Evolutionary conservation across 1,284 basidiomycete species (phyloP).

Genomic region (Ganoderma boninense): DNA sequence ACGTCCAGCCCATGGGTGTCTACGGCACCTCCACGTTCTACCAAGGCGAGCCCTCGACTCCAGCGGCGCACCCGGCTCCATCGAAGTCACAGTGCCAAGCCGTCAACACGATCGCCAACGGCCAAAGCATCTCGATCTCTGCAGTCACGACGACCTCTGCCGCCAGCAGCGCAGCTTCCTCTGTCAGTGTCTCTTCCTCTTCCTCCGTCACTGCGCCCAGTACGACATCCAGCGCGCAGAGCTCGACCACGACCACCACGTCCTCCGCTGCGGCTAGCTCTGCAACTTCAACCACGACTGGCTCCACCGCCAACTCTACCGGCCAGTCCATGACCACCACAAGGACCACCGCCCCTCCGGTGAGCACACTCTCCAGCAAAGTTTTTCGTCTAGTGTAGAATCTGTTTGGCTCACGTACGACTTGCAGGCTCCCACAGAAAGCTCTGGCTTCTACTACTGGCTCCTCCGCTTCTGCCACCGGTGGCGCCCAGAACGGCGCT

Average conservation of each 20-base stretch:
- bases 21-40: slow-evolving; percentile 72
- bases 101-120: slow-evolving; percentile 53
- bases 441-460: not conserved
- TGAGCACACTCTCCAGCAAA: not conserved
- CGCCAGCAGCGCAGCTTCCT: not conserved
- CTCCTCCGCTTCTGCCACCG: slow-evolving; percentile 16
- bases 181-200: not conserved
- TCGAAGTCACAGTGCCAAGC: slow-evolving; percentile 61
- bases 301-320: not conserved
- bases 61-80: slow-evolving; percentile 65
- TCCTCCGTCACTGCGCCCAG: not conserved
- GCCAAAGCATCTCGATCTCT: slow-evolving; percentile 32
- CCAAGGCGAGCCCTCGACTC: slow-evolving; percentile 69
- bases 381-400: not conserved
- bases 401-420: not conserved
- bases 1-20: slow-evolving; percentile 69
- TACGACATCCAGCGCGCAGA: not conserved
- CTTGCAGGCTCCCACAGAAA: not conserved
- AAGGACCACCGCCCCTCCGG: slow-evolving; percentile 3
- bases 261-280: too few species aligned
- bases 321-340: not conserved
- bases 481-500: slow-evolving; percentile 26
- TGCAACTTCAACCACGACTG: not conserved
- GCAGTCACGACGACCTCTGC: not conserved
- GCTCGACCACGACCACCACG: not conserved